Evolutionary conservation across 2,329 filamentous ascomycete species (phyloP), one percentile per base, ranked within the genome.

Genomic region (Scolecobasidium constrictum): DNA sequence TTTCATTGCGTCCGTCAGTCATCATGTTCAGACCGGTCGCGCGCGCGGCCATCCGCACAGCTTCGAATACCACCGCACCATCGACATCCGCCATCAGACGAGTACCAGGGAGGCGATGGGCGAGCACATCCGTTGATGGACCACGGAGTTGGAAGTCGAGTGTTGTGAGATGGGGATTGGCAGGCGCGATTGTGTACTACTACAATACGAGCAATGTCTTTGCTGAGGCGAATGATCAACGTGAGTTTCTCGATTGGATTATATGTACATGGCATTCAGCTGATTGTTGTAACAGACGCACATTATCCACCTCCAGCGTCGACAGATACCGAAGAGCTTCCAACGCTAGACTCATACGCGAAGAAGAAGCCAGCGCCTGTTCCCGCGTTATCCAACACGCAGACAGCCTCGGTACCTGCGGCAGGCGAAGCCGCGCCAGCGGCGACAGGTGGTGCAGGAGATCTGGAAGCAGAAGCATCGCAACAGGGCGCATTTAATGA

Each of bases 401-500:
- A 31, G 26, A 31, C 26, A n/a, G n/a, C 26, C 9, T 9, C 9
- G 9, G n/a, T n/a, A n/a, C 26, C 47, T 15, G 42, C 38, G 17
- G 49, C 46, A 48, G 18, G 47, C 35, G 51, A 49, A 22, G 47
- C 48, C 41, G 43, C 43, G 16, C 37, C 21, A 26, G n/a, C 15
- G 43, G 40, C 35, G 6, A 35, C 51, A 20, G 58, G 58, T 38
- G 58, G 65, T 5, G 64, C 75, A 23, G 68, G 70, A 50, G 74
- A 68, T 15, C 66, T 92, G 12, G 83, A 94, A 61, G 77, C 86
- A 47, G 87, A 95, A 62, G 87, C 86, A 4, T 75, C 69, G 48
- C 80, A 90, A 59, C 80, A 96, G 64, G 92, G 86, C 44, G 92
- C 92, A 1, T 98, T 96, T 69, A 94, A 98, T 64, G 87, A 88